Evolutionary conservation across 116 monocot species (phyloP).

Genomic region (Iris pallida): DNA sequence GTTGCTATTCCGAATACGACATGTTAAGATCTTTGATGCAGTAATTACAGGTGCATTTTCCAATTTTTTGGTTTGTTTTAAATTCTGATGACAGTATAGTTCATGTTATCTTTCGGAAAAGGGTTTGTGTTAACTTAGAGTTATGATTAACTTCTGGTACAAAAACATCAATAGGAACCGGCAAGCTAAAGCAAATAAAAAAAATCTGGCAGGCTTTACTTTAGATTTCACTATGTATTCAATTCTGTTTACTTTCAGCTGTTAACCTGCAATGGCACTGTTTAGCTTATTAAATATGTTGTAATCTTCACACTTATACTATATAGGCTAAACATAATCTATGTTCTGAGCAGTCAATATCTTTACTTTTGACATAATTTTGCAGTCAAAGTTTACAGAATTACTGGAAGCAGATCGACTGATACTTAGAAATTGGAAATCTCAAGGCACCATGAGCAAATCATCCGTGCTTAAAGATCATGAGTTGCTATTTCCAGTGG

Average conservation of each 20-base stretch:
- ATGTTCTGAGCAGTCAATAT: not conserved
- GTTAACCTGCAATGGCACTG: not conserved
- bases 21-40: too few species aligned
- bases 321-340: not conserved
- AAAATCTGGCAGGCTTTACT: too few species aligned
- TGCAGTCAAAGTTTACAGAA: constrained; percentile 39
- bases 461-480: constrained; percentile 57
- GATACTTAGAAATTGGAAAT: constrained; percentile 63
- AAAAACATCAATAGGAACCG: too few species aligned
- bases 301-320: not conserved
- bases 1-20: too few species aligned
- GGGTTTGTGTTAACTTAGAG: too few species aligned
- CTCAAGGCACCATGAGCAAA: constrained; percentile 47
- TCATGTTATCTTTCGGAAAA: too few species aligned
- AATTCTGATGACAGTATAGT: too few species aligned
- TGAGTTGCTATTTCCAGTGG: constrained; percentile 61
- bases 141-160: too few species aligned
- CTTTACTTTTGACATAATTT: constrained; percentile 2
- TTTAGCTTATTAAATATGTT: not conserved
- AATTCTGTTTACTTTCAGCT: not conserved
- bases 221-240: not conserved
- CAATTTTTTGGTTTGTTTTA: too few species aligned
- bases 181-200: too few species aligned
- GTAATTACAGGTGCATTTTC: too few species aligned
- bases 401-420: constrained; percentile 42